Base-by-base conservation (phyloP, 352 stramenopile species). In the Pythium myriotylum region DNA sequence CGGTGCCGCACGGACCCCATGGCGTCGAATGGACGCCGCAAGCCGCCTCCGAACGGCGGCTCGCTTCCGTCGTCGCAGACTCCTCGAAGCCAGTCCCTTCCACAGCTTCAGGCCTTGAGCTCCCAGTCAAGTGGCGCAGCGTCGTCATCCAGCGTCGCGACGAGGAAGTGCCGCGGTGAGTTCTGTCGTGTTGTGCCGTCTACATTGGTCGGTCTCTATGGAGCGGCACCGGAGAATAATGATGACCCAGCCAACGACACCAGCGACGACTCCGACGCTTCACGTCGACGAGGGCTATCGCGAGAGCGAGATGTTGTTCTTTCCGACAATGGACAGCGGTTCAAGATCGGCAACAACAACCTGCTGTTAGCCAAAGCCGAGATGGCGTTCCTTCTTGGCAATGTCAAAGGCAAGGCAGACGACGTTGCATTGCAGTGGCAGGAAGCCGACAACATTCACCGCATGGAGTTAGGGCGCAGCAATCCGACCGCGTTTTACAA, bases 401-500 rank as follows among this genome's bases (percentile, higher is more conserved):
- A 42, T 0, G 20, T 33, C 29, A 49, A 8, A 51, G 51, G 8
- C 10, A 26, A 54, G 4, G 40, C 64, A 4, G 32, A 68, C 1
- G 62, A 75, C 7, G 54, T 84, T 2, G 67, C 59, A 4, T 54
- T 89, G 16, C 60, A 76, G 40, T 94, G 82, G 84, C 77, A 88
- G 58, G 82, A 89, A 48, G 71, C 76, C 1, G 82, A 91, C 40
- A 86, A 78, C 20, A 61, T 85, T 7, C 67, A 87, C 16, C 79
- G 82, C 9, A 79, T 76, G 55, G 77, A 92, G 48, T 57, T 94
- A 6, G 85, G 83, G 0, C 75, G 82, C 0, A 59, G 68, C 1
- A 90, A 94, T 14, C 83, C 85, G 22, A 75, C 64, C 14, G 74
- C 81, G 23, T 94, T 88, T 48, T 92, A 94, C 70, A 92, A 91